Base-by-base conservation (phyloP, 164 flowering plant species). In the Akebia trifoliata region DNA sequence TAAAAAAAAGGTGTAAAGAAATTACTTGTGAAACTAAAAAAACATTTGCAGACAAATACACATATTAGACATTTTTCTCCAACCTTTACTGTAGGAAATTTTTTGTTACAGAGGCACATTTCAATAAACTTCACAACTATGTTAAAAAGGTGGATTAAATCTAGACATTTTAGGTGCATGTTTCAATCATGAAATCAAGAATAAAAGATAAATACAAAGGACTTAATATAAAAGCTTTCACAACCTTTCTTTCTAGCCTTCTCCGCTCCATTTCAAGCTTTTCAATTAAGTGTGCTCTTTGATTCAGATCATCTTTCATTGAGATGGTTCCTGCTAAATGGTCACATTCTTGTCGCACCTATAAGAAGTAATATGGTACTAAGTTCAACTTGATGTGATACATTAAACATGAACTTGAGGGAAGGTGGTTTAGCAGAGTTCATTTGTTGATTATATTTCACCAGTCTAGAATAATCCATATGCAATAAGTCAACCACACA, bases 311-410 rank as follows among this genome's bases (percentile, higher is more conserved):
- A 36, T 61, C 80, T 60, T 68, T 58, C 46, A 53, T 31, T 43
- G 78, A 70, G 38, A 63, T 61, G 62, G 70, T 65, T 43, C 99
- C 97, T 0, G 77, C 82, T 45, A 90, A 59, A 67, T 75, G 57
- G 24, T 71, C 68, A 59, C 95, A 80, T 55, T 85, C 85, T 66
- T 83, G 63, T 12, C 90, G 78, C 40, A 86, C 96, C 98, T 91
- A 65, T 17, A 59, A 56, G n/a, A 57, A 63, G 11, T 17, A 56
- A 17, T 9, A 40, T 21, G 11, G 10, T 35, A 18, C 11, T 1
- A 2, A 36, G 7, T 10, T 25, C 8, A 34, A 30, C 18, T 10
- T 6, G 12, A 22, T 6, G 4, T 24, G 9, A 51, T 5, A 12
- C 17, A 40, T 6, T 24, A 35, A 25, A 6, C 17, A 21, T 14